These are phyloP conservation scores for Aspergillus unguis DNA, from an alignment of 2,329 filamentous ascomycete genomes.

Conservation along the genomic window DNA sequence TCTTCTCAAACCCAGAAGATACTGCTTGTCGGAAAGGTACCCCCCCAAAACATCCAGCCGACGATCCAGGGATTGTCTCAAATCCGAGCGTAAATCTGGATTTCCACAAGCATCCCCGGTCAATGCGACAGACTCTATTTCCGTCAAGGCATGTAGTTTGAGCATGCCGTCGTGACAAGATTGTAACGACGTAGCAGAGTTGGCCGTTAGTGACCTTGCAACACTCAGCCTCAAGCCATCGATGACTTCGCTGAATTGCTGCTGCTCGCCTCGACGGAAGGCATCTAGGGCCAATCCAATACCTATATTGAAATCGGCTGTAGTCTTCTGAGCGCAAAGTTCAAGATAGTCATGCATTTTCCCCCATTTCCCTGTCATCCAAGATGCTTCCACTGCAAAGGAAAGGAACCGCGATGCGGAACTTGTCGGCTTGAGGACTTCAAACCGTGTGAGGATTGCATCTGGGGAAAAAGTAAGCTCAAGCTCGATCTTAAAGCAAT, in stretches of 20 bases:
- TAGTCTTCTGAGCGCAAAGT: slow-evolving; percentile 31
- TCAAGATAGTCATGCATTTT: slow-evolving; percentile 66
- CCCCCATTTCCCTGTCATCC: slow-evolving; percentile 81
- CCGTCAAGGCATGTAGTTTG: slow-evolving; percentile 80
- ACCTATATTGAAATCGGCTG: slow-evolving; percentile 75
- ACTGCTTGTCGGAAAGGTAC: slow-evolving; percentile 90
- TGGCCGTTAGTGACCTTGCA: slow-evolving; percentile 69
- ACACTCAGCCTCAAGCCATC: slow-evolving; percentile 66
- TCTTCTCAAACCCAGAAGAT: slow-evolving; percentile 78
- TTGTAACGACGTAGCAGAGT: slow-evolving; percentile 75
- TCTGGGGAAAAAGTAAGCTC: slow-evolving; percentile 49
- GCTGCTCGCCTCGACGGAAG: slow-evolving; percentile 52
- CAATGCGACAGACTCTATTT: slow-evolving; percentile 73
- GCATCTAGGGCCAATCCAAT: slow-evolving; percentile 67
- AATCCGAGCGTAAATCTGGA: slow-evolving; percentile 18
- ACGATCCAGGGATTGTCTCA: slow-evolving; percentile 61
- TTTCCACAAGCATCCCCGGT: slow-evolving; percentile 29
- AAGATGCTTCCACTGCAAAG: slow-evolving; percentile 86
- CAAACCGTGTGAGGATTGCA: slow-evolving; percentile 79
- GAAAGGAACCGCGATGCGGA: slow-evolving; percentile 66
- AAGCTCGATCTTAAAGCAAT: background rate
- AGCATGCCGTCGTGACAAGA: slow-evolving; percentile 81
- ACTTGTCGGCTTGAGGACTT: slow-evolving; percentile 61
- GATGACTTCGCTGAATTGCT: slow-evolving; percentile 57
- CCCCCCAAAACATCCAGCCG: slow-evolving; percentile 87